Evolutionary conservation across 2,329 filamentous ascomycete species (phyloP).

Genomic region (Paraphoma sp.): DNA sequence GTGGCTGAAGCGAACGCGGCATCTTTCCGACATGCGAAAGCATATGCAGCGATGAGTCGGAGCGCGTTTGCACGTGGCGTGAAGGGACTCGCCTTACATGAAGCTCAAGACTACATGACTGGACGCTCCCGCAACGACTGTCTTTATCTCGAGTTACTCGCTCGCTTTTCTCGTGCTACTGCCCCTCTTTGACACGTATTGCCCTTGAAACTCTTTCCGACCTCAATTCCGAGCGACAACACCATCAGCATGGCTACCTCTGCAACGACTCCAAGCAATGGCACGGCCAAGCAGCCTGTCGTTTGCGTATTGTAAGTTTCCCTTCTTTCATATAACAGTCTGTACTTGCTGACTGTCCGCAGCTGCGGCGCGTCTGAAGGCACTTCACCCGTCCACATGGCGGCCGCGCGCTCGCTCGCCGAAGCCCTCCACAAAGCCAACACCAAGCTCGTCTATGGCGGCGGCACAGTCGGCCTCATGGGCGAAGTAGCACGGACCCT

Average conservation of each 20-base stretch:
- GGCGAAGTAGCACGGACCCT: constrained; percentile 89
- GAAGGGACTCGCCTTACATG: neutral
- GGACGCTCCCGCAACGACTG: neutral
- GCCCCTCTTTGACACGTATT: constrained; percentile 10
- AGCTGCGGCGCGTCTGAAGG: constrained; percentile 84
- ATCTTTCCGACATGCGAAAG: neutral
- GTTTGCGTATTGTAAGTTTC: constrained; percentile 82
- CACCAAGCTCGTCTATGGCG: constrained; percentile 90
- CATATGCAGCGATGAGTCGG: neutral
- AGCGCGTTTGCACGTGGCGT: neutral
- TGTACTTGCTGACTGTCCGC: constrained; percentile 15
- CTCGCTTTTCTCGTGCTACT: neutral
- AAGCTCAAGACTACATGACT: neutral
- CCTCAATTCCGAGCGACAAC: constrained; percentile 10
- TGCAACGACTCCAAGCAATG: constrained; percentile 14
- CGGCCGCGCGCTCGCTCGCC: constrained; percentile 78
- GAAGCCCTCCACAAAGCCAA: constrained; percentile 75
- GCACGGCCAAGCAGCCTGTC: constrained; percentile 59
- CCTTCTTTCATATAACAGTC: neutral
- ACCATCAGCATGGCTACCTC: constrained; percentile 30
- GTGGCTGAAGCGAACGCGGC: neutral
- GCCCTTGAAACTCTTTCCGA: neutral
- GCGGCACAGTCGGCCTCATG: constrained; percentile 94
- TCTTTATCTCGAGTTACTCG: neutral
- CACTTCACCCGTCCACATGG: constrained; percentile 74